Conservation (phyloP, 305 asterid species). For the Fraxinus xanthoxyloides region DNA sequence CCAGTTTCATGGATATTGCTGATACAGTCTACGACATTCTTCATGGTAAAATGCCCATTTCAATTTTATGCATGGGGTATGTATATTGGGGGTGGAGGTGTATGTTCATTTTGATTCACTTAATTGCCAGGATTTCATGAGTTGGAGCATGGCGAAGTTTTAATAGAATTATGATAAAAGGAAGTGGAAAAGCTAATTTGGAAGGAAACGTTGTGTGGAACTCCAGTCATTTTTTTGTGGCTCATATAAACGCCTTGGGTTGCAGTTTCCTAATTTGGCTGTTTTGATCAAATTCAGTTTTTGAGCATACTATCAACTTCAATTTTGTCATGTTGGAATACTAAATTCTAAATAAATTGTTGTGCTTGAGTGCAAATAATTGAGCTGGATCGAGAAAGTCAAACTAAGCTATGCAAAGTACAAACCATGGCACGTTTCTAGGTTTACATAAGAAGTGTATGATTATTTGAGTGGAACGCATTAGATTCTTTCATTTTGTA, state of each 20-base stretch:
- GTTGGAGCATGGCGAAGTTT: not conserved
- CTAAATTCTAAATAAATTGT: not conserved
- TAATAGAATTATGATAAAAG: not conserved
- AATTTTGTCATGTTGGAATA: not conserved
- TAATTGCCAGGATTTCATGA: not conserved
- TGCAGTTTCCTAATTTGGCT: not conserved
- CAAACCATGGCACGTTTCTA: not conserved
- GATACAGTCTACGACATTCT: conserved; percentile 72
- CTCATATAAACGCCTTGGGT: not conserved
- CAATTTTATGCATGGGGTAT: not conserved
- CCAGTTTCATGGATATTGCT: conserved; percentile 66
- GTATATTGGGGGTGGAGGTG: not conserved
- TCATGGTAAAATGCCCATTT: conserved; percentile 47
- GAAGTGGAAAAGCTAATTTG: not conserved
- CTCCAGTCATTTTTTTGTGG: not conserved
- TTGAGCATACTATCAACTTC: not conserved
- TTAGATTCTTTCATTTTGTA: not conserved
- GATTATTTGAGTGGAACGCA: not conserved
- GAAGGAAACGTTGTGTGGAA: not conserved
- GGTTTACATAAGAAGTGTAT: not conserved
- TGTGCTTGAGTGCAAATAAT: not conserved
- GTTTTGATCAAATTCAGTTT: not conserved
- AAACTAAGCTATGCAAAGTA: not conserved
- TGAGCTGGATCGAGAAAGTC: not conserved
- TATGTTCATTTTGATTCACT: not conserved